Conservation (phyloP, 2,329 filamentous ascomycete species). For the Exserohilum turcica region DNA sequence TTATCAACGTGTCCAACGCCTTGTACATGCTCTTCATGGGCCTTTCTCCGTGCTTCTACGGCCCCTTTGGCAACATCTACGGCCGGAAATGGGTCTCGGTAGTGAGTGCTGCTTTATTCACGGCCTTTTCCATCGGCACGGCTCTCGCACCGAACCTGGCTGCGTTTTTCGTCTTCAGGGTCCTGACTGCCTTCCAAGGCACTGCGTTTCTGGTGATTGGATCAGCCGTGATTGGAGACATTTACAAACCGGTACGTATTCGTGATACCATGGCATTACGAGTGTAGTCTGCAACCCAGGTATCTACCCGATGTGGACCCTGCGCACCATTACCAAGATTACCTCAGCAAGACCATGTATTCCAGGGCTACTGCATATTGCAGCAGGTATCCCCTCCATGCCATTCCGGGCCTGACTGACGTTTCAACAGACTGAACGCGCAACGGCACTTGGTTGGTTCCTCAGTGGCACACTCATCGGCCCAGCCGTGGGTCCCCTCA, state of each 20-base stretch:
- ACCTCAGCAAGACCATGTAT: neutral
- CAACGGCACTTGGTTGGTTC: constrained; percentile 76
- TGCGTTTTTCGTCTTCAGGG: constrained; percentile 74
- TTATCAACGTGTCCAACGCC: constrained; percentile 77
- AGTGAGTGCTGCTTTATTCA: constrained; percentile 66
- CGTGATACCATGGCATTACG: neutral
- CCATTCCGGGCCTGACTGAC: constrained; percentile 38
- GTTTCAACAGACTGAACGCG: constrained; percentile 66
- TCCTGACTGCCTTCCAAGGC: constrained; percentile 75
- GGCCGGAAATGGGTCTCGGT: constrained; percentile 62
- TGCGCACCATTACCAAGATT: neutral
- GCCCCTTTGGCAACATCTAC: constrained; percentile 64
- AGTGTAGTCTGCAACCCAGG: neutral
- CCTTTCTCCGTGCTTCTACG: constrained; percentile 66
- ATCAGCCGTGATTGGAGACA: constrained; percentile 67
- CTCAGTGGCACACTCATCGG: constrained; percentile 73
- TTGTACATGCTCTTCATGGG: constrained; percentile 78
- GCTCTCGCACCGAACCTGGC: constrained; percentile 73
- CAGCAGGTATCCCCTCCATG: constrained; percentile 14
- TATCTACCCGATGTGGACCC: neutral
- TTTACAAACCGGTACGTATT: constrained; percentile 50
- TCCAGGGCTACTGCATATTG: constrained; percentile 4
- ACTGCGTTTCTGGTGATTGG: constrained; percentile 76
- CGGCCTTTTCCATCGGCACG: constrained; percentile 71
- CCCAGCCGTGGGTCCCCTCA: constrained; percentile 64